These are phyloP conservation scores for Rosa lucieae DNA, from an alignment of 306 rosid species.

Conservation along the genomic window DNA sequence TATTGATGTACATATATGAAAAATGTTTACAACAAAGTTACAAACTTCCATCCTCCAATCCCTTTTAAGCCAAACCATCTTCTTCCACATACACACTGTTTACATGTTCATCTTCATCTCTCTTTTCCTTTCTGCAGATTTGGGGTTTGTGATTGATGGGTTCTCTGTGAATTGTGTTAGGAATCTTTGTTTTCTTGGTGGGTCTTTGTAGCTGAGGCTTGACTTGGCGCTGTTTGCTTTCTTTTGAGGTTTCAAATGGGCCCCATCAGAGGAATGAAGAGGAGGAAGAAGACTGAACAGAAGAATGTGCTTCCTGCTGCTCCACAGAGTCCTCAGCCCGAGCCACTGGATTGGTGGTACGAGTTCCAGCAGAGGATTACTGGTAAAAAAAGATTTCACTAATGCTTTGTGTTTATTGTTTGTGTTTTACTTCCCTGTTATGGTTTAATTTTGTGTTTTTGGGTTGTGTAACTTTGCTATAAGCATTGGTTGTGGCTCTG, in stretches of 20 bases:
- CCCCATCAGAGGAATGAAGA: slow-evolving; percentile 81
- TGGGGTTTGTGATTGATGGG: slow-evolving; percentile 36
- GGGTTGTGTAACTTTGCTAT: background rate
- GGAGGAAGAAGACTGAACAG: slow-evolving; percentile 58
- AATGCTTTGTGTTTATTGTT: background rate
- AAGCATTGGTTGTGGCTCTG: slow-evolving; percentile 28
- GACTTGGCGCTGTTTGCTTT: slow-evolving; percentile 17
- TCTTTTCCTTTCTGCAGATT: slow-evolving; percentile 40
- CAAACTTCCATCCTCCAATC: slow-evolving; percentile 19
- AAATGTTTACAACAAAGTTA: slow-evolving; percentile 9
- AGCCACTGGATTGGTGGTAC: slow-evolving; percentile 86
- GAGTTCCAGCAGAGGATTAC: slow-evolving; percentile 70
- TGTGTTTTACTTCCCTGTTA: background rate
- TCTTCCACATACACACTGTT: slow-evolving; percentile 12
- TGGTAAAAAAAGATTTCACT: slow-evolving; percentile 36
- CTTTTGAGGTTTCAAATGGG: slow-evolving; percentile 57
- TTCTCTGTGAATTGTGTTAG: slow-evolving; percentile 27
- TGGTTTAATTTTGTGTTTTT: slow-evolving; percentile 13
- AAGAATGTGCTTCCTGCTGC: slow-evolving; percentile 49
- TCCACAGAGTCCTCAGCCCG: slow-evolving; percentile 44
- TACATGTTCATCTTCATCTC: slow-evolving; percentile 25
- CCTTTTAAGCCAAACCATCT: slow-evolving; percentile 11
- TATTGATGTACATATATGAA: background rate
- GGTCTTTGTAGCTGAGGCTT: slow-evolving; percentile 25
- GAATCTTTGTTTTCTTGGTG: slow-evolving; percentile 30